Conservation (phyloP, 2,329 filamentous ascomycete genomes). For the Ophiostoma fasciatum region DNA sequence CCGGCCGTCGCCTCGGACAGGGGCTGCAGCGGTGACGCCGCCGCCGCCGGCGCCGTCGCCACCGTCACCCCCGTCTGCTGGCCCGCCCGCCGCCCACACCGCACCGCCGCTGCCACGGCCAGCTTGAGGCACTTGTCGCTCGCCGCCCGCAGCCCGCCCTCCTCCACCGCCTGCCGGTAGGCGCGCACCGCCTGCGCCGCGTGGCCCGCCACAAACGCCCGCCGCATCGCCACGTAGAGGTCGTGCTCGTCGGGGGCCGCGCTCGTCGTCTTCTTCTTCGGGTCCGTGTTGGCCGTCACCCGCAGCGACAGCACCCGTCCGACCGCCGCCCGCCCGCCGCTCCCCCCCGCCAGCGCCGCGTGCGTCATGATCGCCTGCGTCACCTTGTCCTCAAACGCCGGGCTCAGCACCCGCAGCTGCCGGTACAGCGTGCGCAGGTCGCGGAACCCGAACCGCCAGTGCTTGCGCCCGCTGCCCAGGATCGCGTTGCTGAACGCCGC, state of each 20-base stretch:
- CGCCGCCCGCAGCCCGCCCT: conserved; percentile 20
- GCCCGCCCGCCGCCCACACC: conserved; percentile 13
- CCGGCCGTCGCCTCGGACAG: background rate
- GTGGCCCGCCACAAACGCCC: conserved; percentile 19
- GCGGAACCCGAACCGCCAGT: conserved; percentile 23
- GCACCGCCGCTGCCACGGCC: conserved; percentile 29
- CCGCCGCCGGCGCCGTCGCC: background rate
- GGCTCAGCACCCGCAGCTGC: conserved; percentile 19
- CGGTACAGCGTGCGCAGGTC: conserved; percentile 21
- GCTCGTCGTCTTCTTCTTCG: too few species aligned
- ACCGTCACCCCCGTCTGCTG: too few species aligned
- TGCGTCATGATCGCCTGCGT: conserved; percentile 25
- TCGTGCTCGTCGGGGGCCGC: conserved; percentile 16
- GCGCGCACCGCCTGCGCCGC: conserved; percentile 21
- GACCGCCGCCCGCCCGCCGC: conserved; percentile 8
- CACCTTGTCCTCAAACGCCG: conserved; percentile 20
- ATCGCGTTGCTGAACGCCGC: conserved; percentile 25
- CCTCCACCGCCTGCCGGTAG: conserved; percentile 22
- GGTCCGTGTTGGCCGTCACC: conserved; percentile 7
- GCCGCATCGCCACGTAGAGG: conserved; percentile 26
- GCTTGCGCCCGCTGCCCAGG: conserved; percentile 21
- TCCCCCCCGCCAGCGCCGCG: conserved; percentile 20
- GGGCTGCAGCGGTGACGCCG: background rate
- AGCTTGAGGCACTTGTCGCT: conserved; percentile 30
- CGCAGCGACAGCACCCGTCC: conserved; percentile 15